Evolutionary conservation across 179 eudicot species (phyloP).

Genomic region (Drosera spatulata): DNA sequence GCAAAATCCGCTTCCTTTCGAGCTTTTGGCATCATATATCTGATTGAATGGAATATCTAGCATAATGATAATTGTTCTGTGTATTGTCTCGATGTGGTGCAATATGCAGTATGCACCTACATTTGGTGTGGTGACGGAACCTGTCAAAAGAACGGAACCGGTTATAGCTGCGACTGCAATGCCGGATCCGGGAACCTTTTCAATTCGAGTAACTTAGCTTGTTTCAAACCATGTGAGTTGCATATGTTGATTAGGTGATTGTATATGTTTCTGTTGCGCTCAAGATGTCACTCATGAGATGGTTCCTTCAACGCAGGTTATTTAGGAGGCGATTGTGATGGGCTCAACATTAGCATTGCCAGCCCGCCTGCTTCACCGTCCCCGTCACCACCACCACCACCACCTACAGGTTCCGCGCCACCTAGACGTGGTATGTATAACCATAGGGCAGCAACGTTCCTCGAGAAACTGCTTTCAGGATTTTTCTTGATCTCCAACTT

Average conservation of each 20-base stretch:
- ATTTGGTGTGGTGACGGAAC: conserved; percentile 1
- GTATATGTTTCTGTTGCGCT: too few relatives aligned
- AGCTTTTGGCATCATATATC: too few relatives aligned
- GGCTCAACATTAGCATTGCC: background rate
- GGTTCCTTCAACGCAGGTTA: background rate
- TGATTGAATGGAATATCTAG: too few relatives aligned
- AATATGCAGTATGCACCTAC: background rate
- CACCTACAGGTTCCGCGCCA: background rate
- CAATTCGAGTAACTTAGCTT: background rate
- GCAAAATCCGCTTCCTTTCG: background rate
- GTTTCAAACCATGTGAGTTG: background rate
- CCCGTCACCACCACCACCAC: background rate
- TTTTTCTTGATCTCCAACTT: too few relatives aligned
- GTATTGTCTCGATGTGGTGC: background rate
- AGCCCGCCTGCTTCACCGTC: background rate
- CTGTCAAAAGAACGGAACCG: background rate
- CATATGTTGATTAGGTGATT: background rate
- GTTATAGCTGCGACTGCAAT: background rate
- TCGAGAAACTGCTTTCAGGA: too few relatives aligned
- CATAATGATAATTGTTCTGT: background rate
- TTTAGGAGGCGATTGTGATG: background rate
- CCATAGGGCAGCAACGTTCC: background rate
- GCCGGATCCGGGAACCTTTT: background rate
- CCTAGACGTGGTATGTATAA: background rate
- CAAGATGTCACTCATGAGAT: background rate